A percentile compares a stretch with the other conserved stretches of the same genome.
phyloP scores from a whole-genome alignment of 2,329 filamentous ascomycete species.

The Drechslera avenae region DNA sequence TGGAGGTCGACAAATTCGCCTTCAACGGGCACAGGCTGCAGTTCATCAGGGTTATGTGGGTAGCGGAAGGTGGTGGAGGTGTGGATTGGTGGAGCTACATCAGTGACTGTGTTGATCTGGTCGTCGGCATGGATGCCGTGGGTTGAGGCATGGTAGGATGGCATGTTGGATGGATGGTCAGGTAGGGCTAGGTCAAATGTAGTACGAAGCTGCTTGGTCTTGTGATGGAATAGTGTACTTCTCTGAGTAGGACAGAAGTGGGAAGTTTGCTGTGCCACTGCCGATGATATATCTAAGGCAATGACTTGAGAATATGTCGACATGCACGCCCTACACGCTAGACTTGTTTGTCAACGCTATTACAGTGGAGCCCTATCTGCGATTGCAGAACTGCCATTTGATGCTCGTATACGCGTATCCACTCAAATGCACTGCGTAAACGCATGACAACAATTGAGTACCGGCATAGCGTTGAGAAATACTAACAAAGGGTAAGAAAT shows the following conservation, averaged over 20 bases:
- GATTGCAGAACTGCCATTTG: conserved; percentile 8
- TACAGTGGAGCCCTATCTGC: conserved; percentile 12
- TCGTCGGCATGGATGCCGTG: conserved; percentile 84
- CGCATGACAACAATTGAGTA: no score
- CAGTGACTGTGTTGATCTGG: conserved; percentile 71
- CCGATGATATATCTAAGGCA: background rate
- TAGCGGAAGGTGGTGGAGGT: conserved; percentile 93
- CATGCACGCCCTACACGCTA: conserved; percentile 19
- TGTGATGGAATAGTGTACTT: no score
- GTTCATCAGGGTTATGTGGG: conserved; percentile 67
- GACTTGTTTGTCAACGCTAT: conserved; percentile 12
- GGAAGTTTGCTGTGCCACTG: no score
- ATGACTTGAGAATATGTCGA: conserved; percentile 13
- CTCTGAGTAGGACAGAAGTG: no score
- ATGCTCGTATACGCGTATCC: background rate
- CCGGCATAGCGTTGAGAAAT: no score
- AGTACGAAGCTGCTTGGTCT: no score
- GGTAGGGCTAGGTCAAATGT: no score
- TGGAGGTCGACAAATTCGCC: conserved; percentile 44
- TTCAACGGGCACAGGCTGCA: conserved; percentile 58
- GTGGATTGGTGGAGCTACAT: conserved; percentile 88
- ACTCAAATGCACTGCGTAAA: no score
- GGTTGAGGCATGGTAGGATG: conserved; percentile 63
- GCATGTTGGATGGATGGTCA: background rate
- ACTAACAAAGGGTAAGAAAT: background rate